These are phyloP conservation scores for Pseudogymnoascus sp. DNA, from an alignment of 2,329 filamentous ascomycete species.

Conservation along the genomic window DNA sequence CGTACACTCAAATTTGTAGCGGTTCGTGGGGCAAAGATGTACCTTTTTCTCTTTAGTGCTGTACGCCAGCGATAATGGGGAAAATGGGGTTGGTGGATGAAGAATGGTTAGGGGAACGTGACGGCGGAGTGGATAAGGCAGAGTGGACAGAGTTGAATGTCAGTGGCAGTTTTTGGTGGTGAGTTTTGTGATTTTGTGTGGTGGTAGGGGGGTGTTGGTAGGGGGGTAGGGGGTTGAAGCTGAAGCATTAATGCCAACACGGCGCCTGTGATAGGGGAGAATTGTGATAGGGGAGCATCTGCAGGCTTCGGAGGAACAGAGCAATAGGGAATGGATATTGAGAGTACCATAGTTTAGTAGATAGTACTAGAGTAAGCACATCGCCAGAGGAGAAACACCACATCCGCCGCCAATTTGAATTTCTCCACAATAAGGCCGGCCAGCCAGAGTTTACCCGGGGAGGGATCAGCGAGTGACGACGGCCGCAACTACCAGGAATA, in stretches of 20 bases:
- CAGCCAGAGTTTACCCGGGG: neutral
- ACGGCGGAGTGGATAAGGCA: neutral
- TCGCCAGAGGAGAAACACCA: constrained; percentile 3
- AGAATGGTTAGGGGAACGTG: neutral
- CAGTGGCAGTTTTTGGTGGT: neutral
- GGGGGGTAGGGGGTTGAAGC: neutral
- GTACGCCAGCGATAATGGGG: neutral
- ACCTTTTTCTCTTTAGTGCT: neutral
- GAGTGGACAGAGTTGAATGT: neutral
- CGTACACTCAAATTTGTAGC: neutral
- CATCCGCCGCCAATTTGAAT: constrained; percentile 3
- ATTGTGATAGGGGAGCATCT: neutral
- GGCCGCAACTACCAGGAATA: neutral
- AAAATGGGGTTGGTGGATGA: neutral
- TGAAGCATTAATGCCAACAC: neutral
- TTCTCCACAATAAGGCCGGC: constrained; percentile 8
- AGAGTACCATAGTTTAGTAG: neutral
- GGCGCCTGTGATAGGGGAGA: neutral
- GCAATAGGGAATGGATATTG: neutral
- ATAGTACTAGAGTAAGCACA: neutral
- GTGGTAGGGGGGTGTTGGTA: neutral
- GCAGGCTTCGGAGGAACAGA: neutral
- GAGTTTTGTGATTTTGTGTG: neutral
- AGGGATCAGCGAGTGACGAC: neutral
- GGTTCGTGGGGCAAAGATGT: neutral